Base-by-base conservation (phyloP, 805 yeast species). In the Spathaspora sp. region DNA sequence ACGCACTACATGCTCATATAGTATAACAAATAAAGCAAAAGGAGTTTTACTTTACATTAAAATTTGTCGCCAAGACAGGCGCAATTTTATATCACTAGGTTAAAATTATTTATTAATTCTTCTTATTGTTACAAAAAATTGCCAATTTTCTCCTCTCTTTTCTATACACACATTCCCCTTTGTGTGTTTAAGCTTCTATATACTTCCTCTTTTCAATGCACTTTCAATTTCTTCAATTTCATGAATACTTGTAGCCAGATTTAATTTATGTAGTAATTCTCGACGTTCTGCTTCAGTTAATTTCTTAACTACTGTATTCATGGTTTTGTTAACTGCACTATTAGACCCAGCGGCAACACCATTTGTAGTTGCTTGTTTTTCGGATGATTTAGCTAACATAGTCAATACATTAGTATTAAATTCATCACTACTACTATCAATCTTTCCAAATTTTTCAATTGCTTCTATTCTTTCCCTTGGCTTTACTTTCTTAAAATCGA, bases 221-320 rank as follows among this genome's bases (percentile, higher is more conserved):
- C 67, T 70, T 63, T 89, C 96, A 20, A 91, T 79, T 48, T 81
- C 70, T 52, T 85, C 87, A 6, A 91, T 87, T 55, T 92, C 97
- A 5, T 79, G 87, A 52, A 92, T 63, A 48, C 84, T 82, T 3
- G 82, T 76, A 0, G 97, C 96, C 31, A 68, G 71, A 49, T 76
- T 74, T 51, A 92, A 70, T 55, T 81, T 77, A 42, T 72, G 62
- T 55, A 83, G 75, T 47, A 92, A 66, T 45, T 69, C 67, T 12
- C 66, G 65, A 51, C 74, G 78, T 39, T 85, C 90, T 35, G 77
- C 81, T 0, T 73, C 78, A 1, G 84, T 72, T 58, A 89, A 71
- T 53, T 76, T 81, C 23, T 68, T 62, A 16, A 76, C 72, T 0
- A 72, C 72, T 17, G 57, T 58, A 35, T 65, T 63, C 63, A 75